Evolutionary conservation across 805 yeast genomes (phyloP), one percentile per base, ranked within the genome.

Genomic region (Candida multigemmis): DNA sequence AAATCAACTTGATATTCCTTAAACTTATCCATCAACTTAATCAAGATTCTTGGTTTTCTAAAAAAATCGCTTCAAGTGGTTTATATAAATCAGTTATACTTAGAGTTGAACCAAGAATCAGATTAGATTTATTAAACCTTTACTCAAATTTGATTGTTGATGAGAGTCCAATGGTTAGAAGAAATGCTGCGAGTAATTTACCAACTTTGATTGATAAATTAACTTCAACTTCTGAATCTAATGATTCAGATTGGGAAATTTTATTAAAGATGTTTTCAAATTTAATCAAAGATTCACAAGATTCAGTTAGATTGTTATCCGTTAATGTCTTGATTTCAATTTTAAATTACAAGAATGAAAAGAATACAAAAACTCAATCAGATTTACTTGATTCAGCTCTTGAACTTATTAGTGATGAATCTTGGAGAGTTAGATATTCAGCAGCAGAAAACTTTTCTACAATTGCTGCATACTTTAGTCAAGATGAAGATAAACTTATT

Each of bases 351-450:
- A 75, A 77, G 59, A 74, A 74, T 38, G 53, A 59, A 11, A 70
- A 70, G 33, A 53, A 68, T 30, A 84, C 78, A 40, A 50, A 45
- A 12, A 56, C 75, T 12, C 68, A 74, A 40, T 65, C 70, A 25
- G 81, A 77, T 38, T 62, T 81, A 32, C 64, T 81, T 35, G 61
- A 66, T 27, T 71, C 77, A 37, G 68, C 94, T 3, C 66, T 79
- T 37, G 73, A 74, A 37, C 66, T 91, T 39, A 77, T 84, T 32
- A 71, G 68, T 37, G 98, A 91, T 59, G 85, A 83, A 55, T 80
- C 94, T 46, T 91, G 99, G 99, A 77, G 98, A 55, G 97, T 91
- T 31, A 77, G 98, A 46, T 91, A 89, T 57, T 86, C 91, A 77
- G 94, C 94, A 18, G 95, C 96, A n/a, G 96, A 89, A 50, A 71